Percentiles rank a stretch among this genome's conserved stretches.
Conservation (phyloP, 345 rosid genomes). For the Lepidium didymum region DNA sequence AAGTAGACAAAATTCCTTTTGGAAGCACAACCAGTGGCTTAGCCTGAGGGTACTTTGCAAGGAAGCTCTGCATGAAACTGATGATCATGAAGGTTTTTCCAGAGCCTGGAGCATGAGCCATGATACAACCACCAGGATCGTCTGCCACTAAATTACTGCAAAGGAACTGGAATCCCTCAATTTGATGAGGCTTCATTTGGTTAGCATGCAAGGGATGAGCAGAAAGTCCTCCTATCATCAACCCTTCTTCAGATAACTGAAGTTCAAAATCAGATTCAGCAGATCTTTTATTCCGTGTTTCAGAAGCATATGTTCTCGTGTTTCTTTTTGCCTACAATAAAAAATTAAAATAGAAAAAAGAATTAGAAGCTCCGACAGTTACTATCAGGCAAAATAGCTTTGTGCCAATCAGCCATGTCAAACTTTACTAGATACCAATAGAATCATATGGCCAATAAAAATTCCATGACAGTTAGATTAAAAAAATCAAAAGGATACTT, state of each 20-base stretch:
- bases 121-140: conserved; percentile 86
- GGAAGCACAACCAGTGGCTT: conserved; percentile 90
- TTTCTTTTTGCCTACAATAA: conserved; percentile 51
- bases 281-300: conserved; percentile 35
- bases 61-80: conserved; percentile 91
- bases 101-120: conserved; percentile 99
- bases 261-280: conserved; percentile 42
- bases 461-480: background rate
- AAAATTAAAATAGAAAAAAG: background rate
- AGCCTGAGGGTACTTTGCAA: conserved; percentile 82
- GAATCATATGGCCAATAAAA: background rate
- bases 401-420: background rate
- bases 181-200: conserved; percentile 90
- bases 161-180: conserved; percentile 90
- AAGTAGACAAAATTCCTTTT: conserved; percentile 74
- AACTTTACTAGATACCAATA: background rate
- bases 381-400: background rate
- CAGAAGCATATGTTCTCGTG: conserved; percentile 49
- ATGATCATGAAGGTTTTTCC: conserved; percentile 97
- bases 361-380: background rate
- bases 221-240: conserved; percentile 53
- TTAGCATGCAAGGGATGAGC: conserved; percentile 86
- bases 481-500: background rate
- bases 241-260: conserved; percentile 44
- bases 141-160: conserved; percentile 69